Evolutionary conservation across 2,329 filamentous ascomycete species (phyloP).

Genomic region (Diplodia sapinea): DNA sequence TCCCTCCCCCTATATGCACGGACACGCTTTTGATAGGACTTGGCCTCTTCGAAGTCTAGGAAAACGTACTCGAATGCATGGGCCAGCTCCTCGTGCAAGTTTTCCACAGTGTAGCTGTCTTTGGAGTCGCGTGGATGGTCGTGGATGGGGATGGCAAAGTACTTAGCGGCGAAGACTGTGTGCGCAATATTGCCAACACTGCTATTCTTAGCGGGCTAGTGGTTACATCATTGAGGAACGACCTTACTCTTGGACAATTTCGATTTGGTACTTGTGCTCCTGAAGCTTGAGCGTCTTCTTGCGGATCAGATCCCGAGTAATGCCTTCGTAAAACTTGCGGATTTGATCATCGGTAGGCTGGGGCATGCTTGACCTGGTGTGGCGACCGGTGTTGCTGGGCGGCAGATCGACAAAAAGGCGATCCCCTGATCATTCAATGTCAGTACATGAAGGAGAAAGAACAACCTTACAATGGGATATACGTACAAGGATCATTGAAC

Average conservation of each 20-base stretch:
- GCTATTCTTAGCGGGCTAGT: not conserved
- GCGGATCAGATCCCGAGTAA: constrained; percentile 40
- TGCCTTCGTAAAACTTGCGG: constrained; percentile 35
- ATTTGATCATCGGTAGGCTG: constrained; percentile 34
- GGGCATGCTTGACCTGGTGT: constrained; percentile 34
- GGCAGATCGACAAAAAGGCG: not conserved
- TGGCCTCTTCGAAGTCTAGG: constrained; percentile 38
- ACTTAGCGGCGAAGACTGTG: constrained; percentile 39
- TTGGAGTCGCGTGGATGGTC: constrained; percentile 31
- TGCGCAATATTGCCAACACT: constrained; percentile 41
- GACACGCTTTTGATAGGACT: constrained; percentile 34
- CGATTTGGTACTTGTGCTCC: constrained; percentile 42
- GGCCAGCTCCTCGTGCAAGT: constrained; percentile 40
- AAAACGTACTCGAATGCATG: constrained; percentile 43
- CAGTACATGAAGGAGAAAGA: not conserved
- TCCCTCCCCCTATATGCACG: constrained; percentile 25
- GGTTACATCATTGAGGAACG: not conserved
- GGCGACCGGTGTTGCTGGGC: constrained; percentile 25
- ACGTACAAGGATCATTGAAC: not conserved
- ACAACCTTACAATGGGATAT: not conserved
- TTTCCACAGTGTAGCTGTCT: constrained; percentile 35
- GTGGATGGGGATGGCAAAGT: constrained; percentile 40
- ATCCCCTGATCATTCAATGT: not conserved
- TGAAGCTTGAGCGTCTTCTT: constrained; percentile 40
- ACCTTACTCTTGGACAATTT: constrained; percentile 36